Evolutionary conservation across 345 rosid genomes (phyloP), one percentile per base, ranked within the genome.

Genomic region (Abelmoschus esculentus): DNA sequence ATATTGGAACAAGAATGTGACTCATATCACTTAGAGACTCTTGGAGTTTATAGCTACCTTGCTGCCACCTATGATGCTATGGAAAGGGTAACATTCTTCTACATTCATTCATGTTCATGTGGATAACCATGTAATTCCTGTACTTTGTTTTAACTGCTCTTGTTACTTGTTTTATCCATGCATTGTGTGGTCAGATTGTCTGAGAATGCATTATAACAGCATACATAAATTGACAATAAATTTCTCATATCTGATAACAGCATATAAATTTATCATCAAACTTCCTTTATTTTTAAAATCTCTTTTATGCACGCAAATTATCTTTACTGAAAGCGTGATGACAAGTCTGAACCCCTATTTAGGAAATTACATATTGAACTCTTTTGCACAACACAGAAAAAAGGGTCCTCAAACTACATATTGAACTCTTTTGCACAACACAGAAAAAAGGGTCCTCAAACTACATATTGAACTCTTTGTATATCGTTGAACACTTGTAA

Each of bases 1-100:
- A 73, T 85, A 60, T 46, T 85, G 42, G 86, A 85, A 53, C 78
- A 81, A 72, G 86, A 85, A 50, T 77, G 81, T 46, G 86, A 86
- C 15, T 77, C 86, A 34, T 81, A 76, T 70, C 80, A 83, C 38
- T 73, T 76, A 38, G 84, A 85, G 57, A 83, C 86, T 22, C 80
- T 85, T 19, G 89, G 89, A 17, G 84, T 85, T 12, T 83, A 83
- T 66, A 81, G 89, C 81, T 81, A 83, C 72, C 86, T 81, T 56
- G 84, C 87, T 0, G 85, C 89, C 50, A 85, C 87, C 52, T 85
- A 85, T 56, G 87, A 83, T 75, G 87, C 89, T 29, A 79, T 81
- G 85, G 89, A 86, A 59, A 81, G 86, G 89, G 83, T 69, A 75
- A 55, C 15, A 9, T 13, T 68, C 68, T 29, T 28, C 14, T 3